Conservation (phyloP, 1,284 basidiomycete species). For the Irpex sp. region DNA sequence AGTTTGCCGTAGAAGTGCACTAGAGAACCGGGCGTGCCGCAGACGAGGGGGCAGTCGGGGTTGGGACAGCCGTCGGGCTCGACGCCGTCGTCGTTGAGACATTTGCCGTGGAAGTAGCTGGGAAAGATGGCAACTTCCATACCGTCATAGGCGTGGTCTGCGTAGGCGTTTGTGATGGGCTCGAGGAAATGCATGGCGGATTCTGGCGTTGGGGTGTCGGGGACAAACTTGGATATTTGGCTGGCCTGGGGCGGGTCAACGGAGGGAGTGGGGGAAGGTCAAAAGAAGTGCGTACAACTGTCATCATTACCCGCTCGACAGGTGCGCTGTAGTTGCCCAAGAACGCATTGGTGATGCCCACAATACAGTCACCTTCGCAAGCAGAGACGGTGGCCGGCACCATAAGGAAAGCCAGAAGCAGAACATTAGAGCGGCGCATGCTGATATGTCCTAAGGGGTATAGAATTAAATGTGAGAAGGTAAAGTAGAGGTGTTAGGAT, state of each 20-base stretch:
- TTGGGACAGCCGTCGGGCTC: conserved; percentile 71
- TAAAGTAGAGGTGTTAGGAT: background rate
- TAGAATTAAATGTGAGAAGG: background rate
- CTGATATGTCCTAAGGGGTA: background rate
- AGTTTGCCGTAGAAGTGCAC: conserved; percentile 61
- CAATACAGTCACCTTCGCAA: conserved; percentile 70
- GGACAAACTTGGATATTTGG: conserved; percentile 32
- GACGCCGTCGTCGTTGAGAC: conserved; percentile 46
- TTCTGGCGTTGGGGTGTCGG: conserved; percentile 29
- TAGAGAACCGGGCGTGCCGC: conserved; percentile 76
- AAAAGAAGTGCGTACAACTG: conserved; percentile 35
- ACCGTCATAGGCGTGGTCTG: conserved; percentile 36
- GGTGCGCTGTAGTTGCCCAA: conserved; percentile 45
- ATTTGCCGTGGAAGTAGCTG: conserved; percentile 72
- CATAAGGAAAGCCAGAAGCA: conserved; percentile 22
- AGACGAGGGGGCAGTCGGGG: conserved; percentile 71
- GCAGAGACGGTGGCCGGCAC: conserved; percentile 40
- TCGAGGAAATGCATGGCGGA: conserved; percentile 35
- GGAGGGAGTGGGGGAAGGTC: conserved; percentile 1
- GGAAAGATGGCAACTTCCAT: conserved; percentile 58
- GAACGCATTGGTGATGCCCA: conserved; percentile 51
- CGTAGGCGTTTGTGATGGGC: conserved; percentile 46
- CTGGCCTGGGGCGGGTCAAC: conserved; percentile 29
- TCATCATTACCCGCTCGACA: conserved; percentile 31
- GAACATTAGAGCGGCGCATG: conserved; percentile 18